Conservation (phyloP, 2,329 filamentous ascomycete genomes). For the Sarocladiaceae sp. region DNA sequence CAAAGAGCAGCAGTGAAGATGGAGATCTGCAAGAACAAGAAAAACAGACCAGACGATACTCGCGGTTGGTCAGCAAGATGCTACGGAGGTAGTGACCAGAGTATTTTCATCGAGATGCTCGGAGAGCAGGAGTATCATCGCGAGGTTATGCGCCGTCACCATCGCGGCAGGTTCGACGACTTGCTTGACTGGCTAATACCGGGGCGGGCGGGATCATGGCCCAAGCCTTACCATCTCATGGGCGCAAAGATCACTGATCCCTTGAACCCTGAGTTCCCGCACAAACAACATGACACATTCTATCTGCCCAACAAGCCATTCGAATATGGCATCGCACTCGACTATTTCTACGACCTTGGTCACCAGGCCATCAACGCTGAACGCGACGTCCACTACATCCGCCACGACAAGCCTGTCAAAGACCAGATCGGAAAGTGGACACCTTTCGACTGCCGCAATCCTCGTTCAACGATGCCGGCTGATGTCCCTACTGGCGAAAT, state of each 20-base stretch:
- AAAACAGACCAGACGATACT: conserved; percentile 13
- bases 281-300: conserved; percentile 16
- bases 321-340: conserved; percentile 23
- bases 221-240: conserved; percentile 15
- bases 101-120: conserved; percentile 24
- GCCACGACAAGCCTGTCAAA: conserved; percentile 28
- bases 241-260: conserved; percentile 15
- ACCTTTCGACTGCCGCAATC: conserved; percentile 19
- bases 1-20: conserved; percentile 19
- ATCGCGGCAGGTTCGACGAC: conserved; percentile 14
- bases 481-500: conserved; percentile 13
- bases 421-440: conserved; percentile 17
- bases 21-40: conserved; percentile 15
- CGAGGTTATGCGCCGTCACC: conserved; percentile 23
- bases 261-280: conserved; percentile 20
- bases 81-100: conserved; percentile 23
- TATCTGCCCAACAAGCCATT: conserved; percentile 17
- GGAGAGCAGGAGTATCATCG: conserved; percentile 26
- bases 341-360: conserved; percentile 22
- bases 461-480: conserved; percentile 12
- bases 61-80: conserved; percentile 14
- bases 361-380: conserved; percentile 21
- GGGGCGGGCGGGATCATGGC: conserved; percentile 17
- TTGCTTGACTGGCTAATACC: conserved; percentile 17
- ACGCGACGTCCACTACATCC: conserved; percentile 20